Conservation (phyloP, 805 yeast genomes). For the Saccharomycopsis fibuligera region DNA sequence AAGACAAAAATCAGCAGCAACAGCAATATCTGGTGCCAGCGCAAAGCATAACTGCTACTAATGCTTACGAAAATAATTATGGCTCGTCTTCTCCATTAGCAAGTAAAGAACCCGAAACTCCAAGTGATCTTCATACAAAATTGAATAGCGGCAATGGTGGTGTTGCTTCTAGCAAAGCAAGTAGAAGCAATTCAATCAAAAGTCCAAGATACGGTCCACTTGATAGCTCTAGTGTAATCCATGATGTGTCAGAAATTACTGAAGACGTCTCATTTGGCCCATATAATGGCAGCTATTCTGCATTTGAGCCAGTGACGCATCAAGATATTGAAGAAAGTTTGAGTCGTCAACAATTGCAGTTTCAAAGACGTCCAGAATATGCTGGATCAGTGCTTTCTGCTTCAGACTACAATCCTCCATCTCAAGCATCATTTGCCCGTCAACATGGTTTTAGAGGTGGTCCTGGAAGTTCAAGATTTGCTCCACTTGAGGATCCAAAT, state of each 20-base stretch:
- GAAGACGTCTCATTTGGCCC: slow-evolving; percentile 12
- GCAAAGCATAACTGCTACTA: no score
- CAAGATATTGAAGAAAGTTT: slow-evolving; percentile 18
- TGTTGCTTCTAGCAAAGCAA: slow-evolving; percentile 3
- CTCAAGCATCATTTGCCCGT: slow-evolving; percentile 3
- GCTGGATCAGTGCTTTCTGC: slow-evolving; percentile 14
- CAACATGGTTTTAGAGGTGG: not conserved
- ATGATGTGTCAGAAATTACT: slow-evolving; percentile 6
- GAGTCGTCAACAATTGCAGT: not conserved
- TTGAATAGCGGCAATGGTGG: not conserved
- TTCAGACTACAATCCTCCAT: slow-evolving; percentile 8
- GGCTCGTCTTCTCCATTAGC: no score
- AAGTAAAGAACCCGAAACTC: no score
- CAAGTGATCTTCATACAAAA: not conserved
- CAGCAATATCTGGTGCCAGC: no score
- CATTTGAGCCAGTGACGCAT: slow-evolving; percentile 22
- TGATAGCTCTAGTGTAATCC: not conserved
- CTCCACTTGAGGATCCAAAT: slow-evolving; percentile 8
- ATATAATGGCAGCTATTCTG: slow-evolving; percentile 7
- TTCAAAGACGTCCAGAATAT: slow-evolving; percentile 1
- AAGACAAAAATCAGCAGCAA: no score
- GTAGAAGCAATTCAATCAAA: slow-evolving; percentile 7
- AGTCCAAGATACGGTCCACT: slow-evolving; percentile 11
- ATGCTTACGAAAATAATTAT: no score
- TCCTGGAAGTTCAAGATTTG: not conserved